Evolutionary conservation across 2,329 filamentous ascomycete species (phyloP).

Genomic region (Ophiostoma quercus): DNA sequence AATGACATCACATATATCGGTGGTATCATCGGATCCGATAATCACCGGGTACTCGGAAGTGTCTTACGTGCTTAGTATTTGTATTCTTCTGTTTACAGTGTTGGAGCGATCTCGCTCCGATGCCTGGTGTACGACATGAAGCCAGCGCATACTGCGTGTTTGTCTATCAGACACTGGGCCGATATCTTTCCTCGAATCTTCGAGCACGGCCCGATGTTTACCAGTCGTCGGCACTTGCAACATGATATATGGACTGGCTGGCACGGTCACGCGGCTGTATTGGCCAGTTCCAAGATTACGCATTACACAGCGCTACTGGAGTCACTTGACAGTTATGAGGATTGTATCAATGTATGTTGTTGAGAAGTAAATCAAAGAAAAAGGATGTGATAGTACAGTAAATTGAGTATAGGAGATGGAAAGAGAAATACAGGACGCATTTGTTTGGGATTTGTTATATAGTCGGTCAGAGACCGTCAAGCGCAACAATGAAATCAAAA

Average conservation of each 20-base stretch:
- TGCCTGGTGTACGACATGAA: not conserved
- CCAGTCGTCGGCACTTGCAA: not conserved
- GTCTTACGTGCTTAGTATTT: not conserved
- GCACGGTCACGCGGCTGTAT: too few species aligned
- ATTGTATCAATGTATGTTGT: too few species aligned
- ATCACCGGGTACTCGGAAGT: not conserved
- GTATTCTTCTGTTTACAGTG: not conserved
- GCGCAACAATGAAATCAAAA: not conserved
- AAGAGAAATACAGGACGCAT: not conserved
- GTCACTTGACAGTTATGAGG: too few species aligned
- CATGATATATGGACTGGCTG: too few species aligned
- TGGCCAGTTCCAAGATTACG: too few species aligned
- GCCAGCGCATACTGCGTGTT: not conserved
- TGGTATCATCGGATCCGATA: conserved; percentile 4
- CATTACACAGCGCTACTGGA: too few species aligned
- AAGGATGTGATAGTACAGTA: too few species aligned
- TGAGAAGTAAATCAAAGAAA: too few species aligned
- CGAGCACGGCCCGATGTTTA: not conserved
- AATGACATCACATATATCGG: not conserved
- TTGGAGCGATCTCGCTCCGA: conserved; percentile 9
- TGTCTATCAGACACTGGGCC: too few species aligned
- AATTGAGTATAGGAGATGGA: too few species aligned
- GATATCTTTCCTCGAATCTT: not conserved
- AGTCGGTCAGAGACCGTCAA: not conserved
- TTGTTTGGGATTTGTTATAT: not conserved